phyloP scores from a whole-genome alignment of 2,329 filamentous ascomycete species.

The Colletotrichum siamense region DNA sequence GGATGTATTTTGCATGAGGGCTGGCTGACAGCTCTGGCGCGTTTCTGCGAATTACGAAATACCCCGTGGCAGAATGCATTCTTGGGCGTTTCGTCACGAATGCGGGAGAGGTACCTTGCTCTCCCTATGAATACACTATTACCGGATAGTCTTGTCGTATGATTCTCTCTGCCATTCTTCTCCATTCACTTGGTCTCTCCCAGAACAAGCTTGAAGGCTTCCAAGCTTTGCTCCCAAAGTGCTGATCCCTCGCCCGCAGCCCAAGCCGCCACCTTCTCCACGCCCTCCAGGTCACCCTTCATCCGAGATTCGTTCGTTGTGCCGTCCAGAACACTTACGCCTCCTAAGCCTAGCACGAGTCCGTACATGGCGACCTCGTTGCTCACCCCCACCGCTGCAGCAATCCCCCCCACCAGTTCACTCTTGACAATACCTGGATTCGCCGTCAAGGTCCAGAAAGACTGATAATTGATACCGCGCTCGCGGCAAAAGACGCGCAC shows the following conservation, averaged over 20 bases:
- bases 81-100: conserved; percentile 2
- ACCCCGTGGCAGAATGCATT: conserved; percentile 17
- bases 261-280: conserved; percentile 46
- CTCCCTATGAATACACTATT: background rate
- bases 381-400: conserved; percentile 40
- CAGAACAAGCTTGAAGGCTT: conserved; percentile 47
- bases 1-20: background rate
- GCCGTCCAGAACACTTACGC: conserved; percentile 50
- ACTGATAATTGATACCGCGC: conserved; percentile 51
- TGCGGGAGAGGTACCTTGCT: background rate
- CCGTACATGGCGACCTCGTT: conserved; percentile 50
- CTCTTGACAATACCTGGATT: conserved; percentile 45
- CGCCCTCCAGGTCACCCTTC: conserved; percentile 52
- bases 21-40: background rate
- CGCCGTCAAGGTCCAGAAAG: conserved; percentile 60
- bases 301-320: conserved; percentile 53
- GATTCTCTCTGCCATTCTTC: background rate
- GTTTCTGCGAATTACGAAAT: background rate
- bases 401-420: conserved; percentile 56
- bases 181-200: conserved; percentile 3
- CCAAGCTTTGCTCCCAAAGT: conserved; percentile 54
- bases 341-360: conserved; percentile 52
- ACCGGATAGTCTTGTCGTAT: background rate
- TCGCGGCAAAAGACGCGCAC: conserved; percentile 59
- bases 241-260: conserved; percentile 46